Percentiles rank a stretch among this genome's conserved stretches.
These are phyloP conservation scores for Bidens hawaiensis DNA, from an alignment of 140 eudicot species.

Conservation along the genomic window DNA sequence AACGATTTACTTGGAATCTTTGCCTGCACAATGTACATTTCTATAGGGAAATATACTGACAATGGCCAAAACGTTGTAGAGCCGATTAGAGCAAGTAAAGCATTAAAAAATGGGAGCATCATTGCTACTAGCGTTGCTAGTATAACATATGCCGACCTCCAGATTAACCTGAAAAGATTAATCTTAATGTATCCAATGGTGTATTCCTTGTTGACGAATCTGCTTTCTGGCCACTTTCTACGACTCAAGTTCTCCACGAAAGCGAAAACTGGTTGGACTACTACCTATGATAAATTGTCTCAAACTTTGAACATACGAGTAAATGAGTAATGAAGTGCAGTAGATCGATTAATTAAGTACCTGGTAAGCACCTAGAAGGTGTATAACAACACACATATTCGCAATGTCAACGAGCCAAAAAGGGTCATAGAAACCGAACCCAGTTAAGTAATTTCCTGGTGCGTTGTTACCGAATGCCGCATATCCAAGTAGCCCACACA, in stretches of 20 bases:
- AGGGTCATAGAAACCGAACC: conserved; percentile 58
- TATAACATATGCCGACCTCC: conserved; percentile 60
- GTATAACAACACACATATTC: conserved; percentile 52
- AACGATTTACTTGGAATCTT: conserved; percentile 40
- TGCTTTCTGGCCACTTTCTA: conserved; percentile 48
- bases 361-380: conserved; percentile 64
- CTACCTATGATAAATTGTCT: conserved; percentile 34
- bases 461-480: conserved; percentile 58
- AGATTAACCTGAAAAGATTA: conserved; percentile 42
- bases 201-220: conserved; percentile 36
- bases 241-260: conserved; percentile 43
- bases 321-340: neutral
- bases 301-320: neutral
- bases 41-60: conserved; percentile 69
- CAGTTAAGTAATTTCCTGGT: conserved; percentile 60
- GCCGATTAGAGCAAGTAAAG: conserved; percentile 65
- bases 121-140: conserved; percentile 47
- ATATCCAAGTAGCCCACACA: conserved; percentile 52
- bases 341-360: conserved; percentile 16
- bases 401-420: conserved; percentile 62
- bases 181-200: conserved; percentile 16
- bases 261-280: conserved; percentile 52
- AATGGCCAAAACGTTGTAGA: conserved; percentile 72
- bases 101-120: conserved; percentile 78
- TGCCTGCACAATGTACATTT: conserved; percentile 54